Evolutionary conservation across 1,284 basidiomycete species (phyloP).

Genomic region (Tetrapyrgos nigripes): DNA sequence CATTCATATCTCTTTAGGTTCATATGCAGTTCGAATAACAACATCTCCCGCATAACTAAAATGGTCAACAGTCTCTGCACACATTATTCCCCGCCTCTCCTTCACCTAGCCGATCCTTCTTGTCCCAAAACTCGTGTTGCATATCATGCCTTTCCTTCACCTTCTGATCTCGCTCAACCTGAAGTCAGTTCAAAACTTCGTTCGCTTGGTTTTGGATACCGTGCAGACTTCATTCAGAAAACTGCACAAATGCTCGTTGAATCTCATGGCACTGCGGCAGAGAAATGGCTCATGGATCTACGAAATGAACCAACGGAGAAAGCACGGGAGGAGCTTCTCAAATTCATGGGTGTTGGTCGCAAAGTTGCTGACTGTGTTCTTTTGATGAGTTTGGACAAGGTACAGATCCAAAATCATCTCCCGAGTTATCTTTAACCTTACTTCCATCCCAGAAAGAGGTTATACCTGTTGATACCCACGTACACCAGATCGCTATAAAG

Average conservation of each 20-base stretch:
- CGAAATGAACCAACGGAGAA: slow-evolving; percentile 57
- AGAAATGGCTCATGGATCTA: slow-evolving; percentile 68
- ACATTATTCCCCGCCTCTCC: slow-evolving; percentile 69
- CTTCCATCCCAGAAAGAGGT: slow-evolving; percentile 65
- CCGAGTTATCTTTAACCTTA: neutral
- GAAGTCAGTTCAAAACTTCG: slow-evolving; percentile 77
- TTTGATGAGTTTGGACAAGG: slow-evolving; percentile 95
- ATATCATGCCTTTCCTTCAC: slow-evolving; percentile 90
- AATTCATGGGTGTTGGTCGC: slow-evolving; percentile 89
- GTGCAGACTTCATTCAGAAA: slow-evolving; percentile 88
- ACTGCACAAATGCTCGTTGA: slow-evolving; percentile 84
- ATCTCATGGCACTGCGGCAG: slow-evolving; percentile 51
- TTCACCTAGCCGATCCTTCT: slow-evolving; percentile 41
- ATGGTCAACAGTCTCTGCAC: slow-evolving; percentile 83
- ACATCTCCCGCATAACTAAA: slow-evolving; percentile 90
- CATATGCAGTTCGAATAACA: slow-evolving; percentile 98
- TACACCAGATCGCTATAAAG: slow-evolving; percentile 86
- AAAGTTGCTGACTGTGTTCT: slow-evolving; percentile 97
- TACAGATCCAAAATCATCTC: slow-evolving; percentile 32
- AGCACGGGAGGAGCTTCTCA: slow-evolving; percentile 80
- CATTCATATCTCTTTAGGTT: slow-evolving; percentile 63
- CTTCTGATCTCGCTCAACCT: slow-evolving; percentile 65
- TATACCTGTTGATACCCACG: slow-evolving; percentile 93
- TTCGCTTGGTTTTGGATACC: slow-evolving; percentile 92
- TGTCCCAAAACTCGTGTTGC: slow-evolving; percentile 27